Conservation (phyloP, 2,329 filamentous ascomycete genomes). For the Trichophyton schoenleinii region DNA sequence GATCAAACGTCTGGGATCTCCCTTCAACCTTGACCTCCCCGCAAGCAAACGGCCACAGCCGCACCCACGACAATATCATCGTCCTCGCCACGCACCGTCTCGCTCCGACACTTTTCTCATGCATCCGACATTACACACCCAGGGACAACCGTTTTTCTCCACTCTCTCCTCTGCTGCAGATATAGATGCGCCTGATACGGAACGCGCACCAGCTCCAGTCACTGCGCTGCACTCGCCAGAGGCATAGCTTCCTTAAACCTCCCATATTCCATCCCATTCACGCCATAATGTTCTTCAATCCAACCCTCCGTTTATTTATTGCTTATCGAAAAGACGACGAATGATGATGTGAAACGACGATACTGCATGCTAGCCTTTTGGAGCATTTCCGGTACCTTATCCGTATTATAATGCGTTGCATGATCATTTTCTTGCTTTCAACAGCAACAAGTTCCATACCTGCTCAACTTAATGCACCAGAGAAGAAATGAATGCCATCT, state of each 20-base stretch:
- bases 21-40: slow-evolving; percentile 32
- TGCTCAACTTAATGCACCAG: neutral
- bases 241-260: neutral
- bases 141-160: neutral
- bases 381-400: neutral
- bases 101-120: slow-evolving; percentile 33
- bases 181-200: neutral
- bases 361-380: neutral
- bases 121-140: neutral
- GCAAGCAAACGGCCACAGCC: slow-evolving; percentile 17
- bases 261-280: neutral
- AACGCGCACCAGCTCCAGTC: neutral
- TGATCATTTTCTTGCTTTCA: neutral
- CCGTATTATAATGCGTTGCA: neutral
- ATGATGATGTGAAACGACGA: neutral
- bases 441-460: neutral
- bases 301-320: neutral
- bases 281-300: neutral
- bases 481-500: neutral
- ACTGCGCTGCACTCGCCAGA: neutral
- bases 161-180: neutral
- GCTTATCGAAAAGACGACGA: neutral
- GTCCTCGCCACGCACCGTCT: slow-evolving; percentile 31
- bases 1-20: slow-evolving; percentile 37
- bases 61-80: slow-evolving; percentile 15